Evolutionary conservation across 2,329 filamentous ascomycete genomes (phyloP), one percentile per base, ranked within the genome.

Genomic region (Phoma herbarum): DNA sequence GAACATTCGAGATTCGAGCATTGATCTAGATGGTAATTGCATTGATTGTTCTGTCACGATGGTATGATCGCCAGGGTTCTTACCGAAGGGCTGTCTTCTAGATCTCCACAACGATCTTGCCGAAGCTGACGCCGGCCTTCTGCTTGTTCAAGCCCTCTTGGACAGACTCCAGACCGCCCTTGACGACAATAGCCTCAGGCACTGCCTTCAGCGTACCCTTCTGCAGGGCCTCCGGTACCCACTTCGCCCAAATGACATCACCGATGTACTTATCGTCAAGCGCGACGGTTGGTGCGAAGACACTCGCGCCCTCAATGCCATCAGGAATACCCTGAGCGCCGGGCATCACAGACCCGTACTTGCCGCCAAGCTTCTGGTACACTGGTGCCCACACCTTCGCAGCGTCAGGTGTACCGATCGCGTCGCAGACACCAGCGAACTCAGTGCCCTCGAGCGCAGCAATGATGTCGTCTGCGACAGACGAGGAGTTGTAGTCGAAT

Each of bases 341-440:
- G 2, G 69, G 68, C 59, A 69, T 56, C 39, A 73, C 72, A 6
- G 60, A 63, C 8, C 65, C 72, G 56, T 72, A 75, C 18, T 63
- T 61, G 7, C 73, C 71, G 31, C 73, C 72, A 0, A 73, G 64
- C 53, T 71, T 69, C 58, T 72, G 59, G 41, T 63, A 72, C 6
- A 75, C 60, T 3, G 71, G 69, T 12, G 65, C 39, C 72, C 72
- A 75, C 1, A 62, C 64, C 23, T 57, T 56, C 4, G 53, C 63
- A 16, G 71, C 61, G 12, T 70, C 65, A 3, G 66, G 53, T 4
- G 64, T 66, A 22, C 69, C 67, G 25, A 75, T 78, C 37, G 66
- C 66, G 58, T 82, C 80, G 58, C 76, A 81, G n/a, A 79, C 69
- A 26, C 80, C 80, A 7, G 66, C 68, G 48, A 79, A 81, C 12